Evolutionary conservation across 257 asterid genomes (phyloP), one percentile per base, ranked within the genome.

Genomic region (Solanum piurae): DNA sequence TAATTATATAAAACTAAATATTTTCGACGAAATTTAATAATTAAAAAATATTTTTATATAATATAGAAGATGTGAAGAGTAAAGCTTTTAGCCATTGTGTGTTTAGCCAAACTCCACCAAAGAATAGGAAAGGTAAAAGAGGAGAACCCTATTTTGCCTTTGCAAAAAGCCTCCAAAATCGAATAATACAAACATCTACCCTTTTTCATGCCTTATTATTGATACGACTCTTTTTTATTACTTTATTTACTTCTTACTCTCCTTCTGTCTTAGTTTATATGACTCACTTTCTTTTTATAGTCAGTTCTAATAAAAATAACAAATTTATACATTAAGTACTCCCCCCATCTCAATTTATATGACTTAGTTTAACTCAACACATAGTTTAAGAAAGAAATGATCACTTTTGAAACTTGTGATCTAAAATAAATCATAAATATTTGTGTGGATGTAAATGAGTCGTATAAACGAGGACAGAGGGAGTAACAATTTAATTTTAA

Each of bases 91-190:
- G 86, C 71, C 83, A 71, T 64, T 69, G 87, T 29, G 42, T 33
- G 68, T 77, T 36, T 31, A 31, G 68, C 73, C 72, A 84, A 86
- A 82, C 88, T 37, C 89, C 88, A 88, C 86, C 85, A 89, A 74
- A 86, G 69, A 83, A 69, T 85, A 79, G 84, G 46, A 16, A 66
- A 89, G 91, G 85, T 87, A 88, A 89, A 89, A 86, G 87, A 85
- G 93, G 92, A 90, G 88, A 71, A 77, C 60, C n/a, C 84, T 25
- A n/a, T 40, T 25, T 77, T 25, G n/a, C 84, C 88, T 73, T 89
- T 83, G 86, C 42, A 79, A 87, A 72, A 79, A 27, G 85, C 36
- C 84, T 5, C 27, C 85, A 7, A 34, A n/a, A 27, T 79, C 23
- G 85, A 79, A 44, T 44, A 44, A 14, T 44, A 36, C 40, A 79